Evolutionary conservation across 768 basidiomycete genomes (phyloP).

Genomic region (Podaxis sp.): DNA sequence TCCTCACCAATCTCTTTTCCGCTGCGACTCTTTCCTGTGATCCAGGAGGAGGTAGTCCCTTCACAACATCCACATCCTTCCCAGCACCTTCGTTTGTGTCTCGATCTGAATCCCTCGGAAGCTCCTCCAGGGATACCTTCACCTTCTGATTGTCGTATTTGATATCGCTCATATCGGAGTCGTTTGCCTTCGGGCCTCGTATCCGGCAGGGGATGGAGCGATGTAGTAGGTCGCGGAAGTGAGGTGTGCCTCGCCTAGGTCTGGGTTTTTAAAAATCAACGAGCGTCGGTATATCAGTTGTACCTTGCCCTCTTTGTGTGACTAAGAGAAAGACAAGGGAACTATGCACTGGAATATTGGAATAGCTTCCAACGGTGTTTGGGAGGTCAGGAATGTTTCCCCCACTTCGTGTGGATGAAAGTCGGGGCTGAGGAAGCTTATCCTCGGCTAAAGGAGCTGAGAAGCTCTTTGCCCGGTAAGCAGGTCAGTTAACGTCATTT

Average conservation of each 20-base stretch:
- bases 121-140: constrained; percentile 6
- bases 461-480: not conserved
- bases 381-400: not conserved
- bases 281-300: not conserved
- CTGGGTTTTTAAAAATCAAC: no score
- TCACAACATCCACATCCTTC: not conserved
- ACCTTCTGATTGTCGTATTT: not conserved
- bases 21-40: constrained; percentile 27
- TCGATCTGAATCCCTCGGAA: not conserved
- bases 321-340: not conserved
- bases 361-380: not conserved
- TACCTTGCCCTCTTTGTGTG: not conserved
- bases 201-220: not conserved
- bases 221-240: no score
- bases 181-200: not conserved
- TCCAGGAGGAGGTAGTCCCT: constrained; percentile 5
- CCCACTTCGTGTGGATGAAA: not conserved
- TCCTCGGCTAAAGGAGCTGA: not conserved
- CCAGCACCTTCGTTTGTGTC: not conserved
- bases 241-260: no score
- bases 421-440: not conserved
- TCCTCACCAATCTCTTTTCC: constrained; percentile 45
- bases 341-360: not conserved
- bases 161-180: not conserved
- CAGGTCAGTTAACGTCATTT: not conserved